Evolutionary conservation across 2,329 filamentous ascomycete species (phyloP).

Genomic region (Emmonsiellopsis sp.): DNA sequence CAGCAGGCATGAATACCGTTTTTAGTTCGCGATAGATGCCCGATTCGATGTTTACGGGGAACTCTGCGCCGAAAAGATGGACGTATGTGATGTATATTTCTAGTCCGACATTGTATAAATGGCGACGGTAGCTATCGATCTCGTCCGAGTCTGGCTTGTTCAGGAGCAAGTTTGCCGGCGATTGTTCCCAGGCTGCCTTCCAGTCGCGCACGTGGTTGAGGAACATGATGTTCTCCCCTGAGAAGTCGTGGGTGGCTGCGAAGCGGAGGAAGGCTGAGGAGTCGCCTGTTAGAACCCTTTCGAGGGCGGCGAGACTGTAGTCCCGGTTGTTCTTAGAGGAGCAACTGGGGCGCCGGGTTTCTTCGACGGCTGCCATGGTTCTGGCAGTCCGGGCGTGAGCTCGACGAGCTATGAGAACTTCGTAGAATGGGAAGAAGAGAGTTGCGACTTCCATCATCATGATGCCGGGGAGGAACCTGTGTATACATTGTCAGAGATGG

Average conservation of each 20-base stretch:
- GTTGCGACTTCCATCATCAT: conserved; percentile 51
- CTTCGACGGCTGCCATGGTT: background rate
- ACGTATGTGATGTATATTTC: conserved; percentile 51
- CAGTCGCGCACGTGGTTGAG: conserved; percentile 48
- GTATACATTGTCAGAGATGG: conserved; percentile 5
- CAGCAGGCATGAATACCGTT: conserved; percentile 36
- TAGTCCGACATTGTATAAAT: conserved; percentile 47
- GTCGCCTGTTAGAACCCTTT: conserved; percentile 48
- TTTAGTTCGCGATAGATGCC: conserved; percentile 44
- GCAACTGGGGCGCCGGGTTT: conserved; percentile 2
- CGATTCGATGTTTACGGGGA: conserved; percentile 55
- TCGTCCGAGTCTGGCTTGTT: conserved; percentile 9
- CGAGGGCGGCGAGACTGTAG: conserved; percentile 48
- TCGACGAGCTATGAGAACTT: conserved; percentile 1
- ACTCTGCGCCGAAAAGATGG: conserved; percentile 48
- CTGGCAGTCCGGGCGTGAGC: background rate
- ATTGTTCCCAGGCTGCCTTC: conserved; percentile 31
- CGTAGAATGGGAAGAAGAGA: conserved; percentile 48
- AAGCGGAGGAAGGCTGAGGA: conserved; percentile 50
- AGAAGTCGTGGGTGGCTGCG: conserved; percentile 55
- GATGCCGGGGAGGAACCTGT: conserved; percentile 44
- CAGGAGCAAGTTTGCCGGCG: conserved; percentile 5
- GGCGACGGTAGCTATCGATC: conserved; percentile 28
- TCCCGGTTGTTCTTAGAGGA: conserved; percentile 25
- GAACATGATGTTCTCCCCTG: conserved; percentile 58